Evolutionary conservation across 2,329 filamentous ascomycete genomes (phyloP).

Genomic region (Fusarium sp.): DNA sequence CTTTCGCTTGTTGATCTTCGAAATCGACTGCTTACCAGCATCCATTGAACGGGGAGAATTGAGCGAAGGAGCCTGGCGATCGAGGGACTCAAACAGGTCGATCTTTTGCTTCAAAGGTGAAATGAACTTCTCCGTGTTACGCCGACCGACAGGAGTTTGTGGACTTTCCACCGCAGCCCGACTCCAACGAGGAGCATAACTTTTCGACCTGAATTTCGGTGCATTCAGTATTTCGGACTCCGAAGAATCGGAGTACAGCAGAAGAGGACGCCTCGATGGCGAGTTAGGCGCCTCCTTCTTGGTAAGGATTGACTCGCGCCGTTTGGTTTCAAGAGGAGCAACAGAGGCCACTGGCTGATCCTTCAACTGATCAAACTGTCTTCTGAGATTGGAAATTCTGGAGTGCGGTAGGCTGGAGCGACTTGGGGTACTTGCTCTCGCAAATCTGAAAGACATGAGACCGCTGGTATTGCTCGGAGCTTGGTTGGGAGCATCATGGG

Average conservation of each 20-base stretch:
- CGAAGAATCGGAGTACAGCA: constrained; percentile 17
- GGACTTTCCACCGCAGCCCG: not conserved
- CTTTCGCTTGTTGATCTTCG: not conserved
- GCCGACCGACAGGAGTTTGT: not conserved
- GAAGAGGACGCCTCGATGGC: constrained; percentile 4
- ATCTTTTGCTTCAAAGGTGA: constrained; percentile 48
- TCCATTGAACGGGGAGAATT: not conserved
- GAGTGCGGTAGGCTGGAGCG: constrained; percentile 31
- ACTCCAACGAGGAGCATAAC: not conserved
- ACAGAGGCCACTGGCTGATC: constrained; percentile 11
- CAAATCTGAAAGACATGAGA: constrained; percentile 14
- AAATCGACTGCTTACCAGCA: not conserved
- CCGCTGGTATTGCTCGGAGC: not conserved
- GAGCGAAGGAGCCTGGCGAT: not conserved
- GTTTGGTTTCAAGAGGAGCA: constrained; percentile 20
- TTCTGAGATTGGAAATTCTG: constrained; percentile 41
- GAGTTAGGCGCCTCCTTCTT: not conserved
- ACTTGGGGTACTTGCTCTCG: not conserved
- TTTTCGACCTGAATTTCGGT: constrained; percentile 4
- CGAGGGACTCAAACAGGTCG: constrained; percentile 47
- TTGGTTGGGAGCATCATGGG: not conserved
- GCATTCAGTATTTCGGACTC: not conserved
- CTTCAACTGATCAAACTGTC: constrained; percentile 35
- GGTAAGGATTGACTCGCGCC: constrained; percentile 4
- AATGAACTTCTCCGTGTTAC: constrained; percentile 10